Percentiles rank a stretch among this genome's conserved stretches.
Evolutionary conservation across 2,329 filamentous ascomycete genomes (phyloP).

Genomic region (Fusarium ramigenum): DNA sequence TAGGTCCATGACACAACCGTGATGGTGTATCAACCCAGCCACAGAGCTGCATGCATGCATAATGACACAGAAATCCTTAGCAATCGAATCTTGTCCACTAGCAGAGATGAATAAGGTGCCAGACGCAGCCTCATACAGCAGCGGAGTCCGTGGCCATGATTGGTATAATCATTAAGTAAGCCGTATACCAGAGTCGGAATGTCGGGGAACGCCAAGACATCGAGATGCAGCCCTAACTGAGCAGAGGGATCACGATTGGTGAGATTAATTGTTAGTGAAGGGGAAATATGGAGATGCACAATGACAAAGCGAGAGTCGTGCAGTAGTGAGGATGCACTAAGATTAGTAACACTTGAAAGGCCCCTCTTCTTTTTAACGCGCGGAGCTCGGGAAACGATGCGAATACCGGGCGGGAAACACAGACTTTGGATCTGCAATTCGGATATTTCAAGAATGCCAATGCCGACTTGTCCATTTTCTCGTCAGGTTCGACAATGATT

Average conservation of each 20-base stretch:
- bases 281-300: neutral
- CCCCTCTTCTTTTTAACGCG: fast-evolving
- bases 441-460: neutral
- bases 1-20: conserved; percentile 5
- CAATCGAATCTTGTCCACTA: conserved; percentile 7
- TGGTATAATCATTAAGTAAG: neutral
- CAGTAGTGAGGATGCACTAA: neutral
- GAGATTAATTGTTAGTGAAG: neutral
- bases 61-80: conserved; percentile 10
- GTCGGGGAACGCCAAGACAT: conserved; percentile 40
- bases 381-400: conserved; percentile 12
- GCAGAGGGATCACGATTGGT: neutral
- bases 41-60: neutral
- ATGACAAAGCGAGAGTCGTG: conserved; percentile 24
- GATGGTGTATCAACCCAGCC: conserved; percentile 12
- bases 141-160: neutral
- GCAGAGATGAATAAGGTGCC: conserved; percentile 8
- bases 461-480: neutral
- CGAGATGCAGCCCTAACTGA: conserved; percentile 9
- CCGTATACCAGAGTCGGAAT: conserved; percentile 5
- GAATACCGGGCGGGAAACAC: neutral
- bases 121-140: neutral
- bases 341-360: neutral
- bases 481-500: too few species aligned
- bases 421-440: neutral